phyloP scores from a whole-genome alignment of 805 yeast genomes.

The Myxozyma geophila region DNA sequence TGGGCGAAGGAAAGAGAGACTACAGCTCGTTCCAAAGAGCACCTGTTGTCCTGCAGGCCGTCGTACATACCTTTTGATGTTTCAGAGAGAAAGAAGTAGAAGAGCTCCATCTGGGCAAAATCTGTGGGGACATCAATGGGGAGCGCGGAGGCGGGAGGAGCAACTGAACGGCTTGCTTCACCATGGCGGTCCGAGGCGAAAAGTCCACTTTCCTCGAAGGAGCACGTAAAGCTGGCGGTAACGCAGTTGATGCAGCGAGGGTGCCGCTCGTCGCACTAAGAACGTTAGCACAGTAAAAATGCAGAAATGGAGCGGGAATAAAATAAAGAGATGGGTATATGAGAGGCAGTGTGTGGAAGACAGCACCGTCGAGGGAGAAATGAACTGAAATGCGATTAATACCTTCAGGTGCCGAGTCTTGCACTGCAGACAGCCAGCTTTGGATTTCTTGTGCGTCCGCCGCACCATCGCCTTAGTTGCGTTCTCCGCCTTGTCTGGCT shows the following conservation, averaged over 20 bases:
- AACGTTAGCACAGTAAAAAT: not conserved
- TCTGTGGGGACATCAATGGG: not conserved
- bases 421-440: not conserved
- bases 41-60: not conserved
- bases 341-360: not conserved
- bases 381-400: not conserved
- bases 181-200: not conserved
- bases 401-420: not conserved
- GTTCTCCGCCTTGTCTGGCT: not conserved
- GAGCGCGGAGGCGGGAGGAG: not conserved
- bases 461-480: not conserved
- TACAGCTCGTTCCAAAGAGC: not conserved
- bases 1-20: not conserved
- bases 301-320: not conserved
- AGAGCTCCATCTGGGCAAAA: not conserved
- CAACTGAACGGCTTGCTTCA: not conserved
- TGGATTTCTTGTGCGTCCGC: conserved; percentile 4
- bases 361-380: not conserved
- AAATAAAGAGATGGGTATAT: not conserved
- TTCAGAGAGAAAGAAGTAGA: not conserved
- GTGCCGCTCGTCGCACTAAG: not conserved
- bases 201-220: not conserved
- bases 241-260: not conserved
- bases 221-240: conserved; percentile 1
- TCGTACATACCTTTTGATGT: not conserved